Conservation (phyloP, 768 basidiomycete species). For the Trametes maxima region DNA sequence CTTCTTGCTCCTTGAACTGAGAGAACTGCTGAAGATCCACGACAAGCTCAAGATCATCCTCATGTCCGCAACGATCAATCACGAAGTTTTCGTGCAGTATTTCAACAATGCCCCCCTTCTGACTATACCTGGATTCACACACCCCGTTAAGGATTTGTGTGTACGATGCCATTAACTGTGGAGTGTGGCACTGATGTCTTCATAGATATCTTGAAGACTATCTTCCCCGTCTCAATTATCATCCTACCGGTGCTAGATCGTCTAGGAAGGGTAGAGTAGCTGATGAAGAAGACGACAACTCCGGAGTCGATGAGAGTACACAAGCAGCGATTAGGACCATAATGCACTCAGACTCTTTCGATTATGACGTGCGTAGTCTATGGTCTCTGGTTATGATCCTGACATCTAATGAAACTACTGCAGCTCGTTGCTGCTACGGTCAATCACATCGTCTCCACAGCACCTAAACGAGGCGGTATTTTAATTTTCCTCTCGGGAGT, state of each 20-base stretch:
- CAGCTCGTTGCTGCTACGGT: conserved; percentile 72
- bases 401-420: neutral
- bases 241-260: conserved; percentile 45
- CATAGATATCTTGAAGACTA: conserved; percentile 85
- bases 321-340: conserved; percentile 63
- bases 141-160: conserved; percentile 77
- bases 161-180: conserved; percentile 23
- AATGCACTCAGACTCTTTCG: conserved; percentile 62
- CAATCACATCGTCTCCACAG: conserved; percentile 56
- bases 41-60: conserved; percentile 75
- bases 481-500: conserved; percentile 92
- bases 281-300: conserved; percentile 43
- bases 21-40: conserved; percentile 69
- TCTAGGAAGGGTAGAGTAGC: conserved; percentile 39
- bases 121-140: conserved; percentile 79
- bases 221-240: conserved; percentile 58
- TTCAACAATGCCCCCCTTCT: conserved; percentile 81
- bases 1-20: conserved; percentile 82
- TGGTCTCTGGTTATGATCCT: neutral
- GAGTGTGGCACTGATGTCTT: neutral
- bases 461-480: conserved; percentile 60
- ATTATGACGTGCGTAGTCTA: conserved; percentile 58
- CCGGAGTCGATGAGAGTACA: conserved; percentile 54
- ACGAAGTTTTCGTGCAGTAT: conserved; percentile 80
- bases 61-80: conserved; percentile 97